Evolutionary conservation across 768 basidiomycete species (phyloP).

Genomic region (Saitozyma podzolica): DNA sequence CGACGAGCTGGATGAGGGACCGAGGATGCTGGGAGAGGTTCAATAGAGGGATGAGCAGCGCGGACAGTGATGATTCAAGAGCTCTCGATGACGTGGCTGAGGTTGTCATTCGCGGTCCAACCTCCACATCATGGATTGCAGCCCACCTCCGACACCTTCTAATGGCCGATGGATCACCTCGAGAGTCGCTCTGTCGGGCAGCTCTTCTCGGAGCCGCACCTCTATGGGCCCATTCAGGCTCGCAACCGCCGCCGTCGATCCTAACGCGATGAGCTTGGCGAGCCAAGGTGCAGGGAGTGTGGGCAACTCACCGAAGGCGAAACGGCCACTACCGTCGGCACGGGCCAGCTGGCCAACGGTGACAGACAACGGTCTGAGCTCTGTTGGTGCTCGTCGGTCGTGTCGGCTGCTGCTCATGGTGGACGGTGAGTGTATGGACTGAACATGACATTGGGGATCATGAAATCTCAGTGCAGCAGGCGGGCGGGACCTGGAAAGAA

Average conservation of each 20-base stretch:
- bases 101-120: background rate
- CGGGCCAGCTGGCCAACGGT: constrained; percentile 48
- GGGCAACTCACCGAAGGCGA: constrained; percentile 48
- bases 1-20: constrained; percentile 53
- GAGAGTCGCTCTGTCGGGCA: constrained; percentile 53
- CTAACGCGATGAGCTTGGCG: constrained; percentile 20
- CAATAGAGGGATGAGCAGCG: constrained; percentile 50
- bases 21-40: constrained; percentile 52
- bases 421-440: too few relatives aligned
- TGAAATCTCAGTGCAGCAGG: too few relatives aligned
- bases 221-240: constrained; percentile 54
- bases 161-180: constrained; percentile 53
- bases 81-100: constrained; percentile 51
- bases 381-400: constrained; percentile 37
- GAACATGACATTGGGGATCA: too few relatives aligned
- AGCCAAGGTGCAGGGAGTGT: constrained; percentile 1
- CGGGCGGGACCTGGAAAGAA: too few relatives aligned
- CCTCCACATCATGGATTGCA: background rate
- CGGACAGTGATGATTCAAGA: constrained; percentile 37
- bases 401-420: background rate
- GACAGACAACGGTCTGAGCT: constrained; percentile 41
- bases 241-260: constrained; percentile 49
- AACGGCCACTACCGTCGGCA: constrained; percentile 54
- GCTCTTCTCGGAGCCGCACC: constrained; percentile 53
- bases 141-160: constrained; percentile 50